phyloP scores from a whole-genome alignment of 805 yeast species.

The Lachancea quebecensis region DNA sequence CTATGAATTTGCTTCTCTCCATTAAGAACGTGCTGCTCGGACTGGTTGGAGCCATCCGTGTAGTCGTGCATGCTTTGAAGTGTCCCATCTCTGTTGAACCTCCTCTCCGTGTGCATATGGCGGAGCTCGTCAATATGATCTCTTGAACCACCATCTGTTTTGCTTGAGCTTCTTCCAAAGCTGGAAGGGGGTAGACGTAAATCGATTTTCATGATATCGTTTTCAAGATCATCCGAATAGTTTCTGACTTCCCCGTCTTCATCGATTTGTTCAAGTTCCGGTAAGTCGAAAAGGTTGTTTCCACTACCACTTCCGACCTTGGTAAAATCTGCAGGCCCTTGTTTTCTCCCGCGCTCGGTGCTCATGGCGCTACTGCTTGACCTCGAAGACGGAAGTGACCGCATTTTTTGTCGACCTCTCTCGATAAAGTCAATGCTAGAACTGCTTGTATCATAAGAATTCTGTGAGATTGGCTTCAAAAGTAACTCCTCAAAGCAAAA shows the following conservation, averaged over 20 bases:
- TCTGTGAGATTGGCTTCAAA: background rate
- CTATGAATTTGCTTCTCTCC: background rate
- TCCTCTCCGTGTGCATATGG: slow-evolving; percentile 9
- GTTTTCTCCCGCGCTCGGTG: slow-evolving; percentile 24
- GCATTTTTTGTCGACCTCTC: slow-evolving; percentile 19
- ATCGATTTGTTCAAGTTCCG: slow-evolving; percentile 22
- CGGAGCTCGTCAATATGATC: slow-evolving; percentile 22
- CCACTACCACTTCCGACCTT: slow-evolving; percentile 1
- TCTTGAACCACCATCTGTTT: slow-evolving; percentile 12
- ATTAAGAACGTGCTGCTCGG: background rate
- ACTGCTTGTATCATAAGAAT: background rate
- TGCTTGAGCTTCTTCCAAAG: slow-evolving; percentile 22
- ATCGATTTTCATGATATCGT: slow-evolving; percentile 12
- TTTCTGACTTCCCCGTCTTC: slow-evolving; percentile 22
- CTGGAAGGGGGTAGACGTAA: slow-evolving; percentile 30
- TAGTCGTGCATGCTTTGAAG: background rate
- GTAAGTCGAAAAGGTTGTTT: background rate
- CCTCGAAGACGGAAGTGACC: slow-evolving; percentile 14
- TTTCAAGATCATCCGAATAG: background rate
- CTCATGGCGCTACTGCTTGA: slow-evolving; percentile 25
- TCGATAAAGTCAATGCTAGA: slow-evolving; percentile 11
- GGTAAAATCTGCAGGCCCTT: slow-evolving; percentile 6
- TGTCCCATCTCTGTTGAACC: slow-evolving; percentile 1
- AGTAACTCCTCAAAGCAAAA: slow-evolving; percentile 10
- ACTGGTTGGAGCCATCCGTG: slow-evolving; percentile 1